Evolutionary conservation across 345 rosid genomes (phyloP).

Genomic region (Aegle marmelos): DNA sequence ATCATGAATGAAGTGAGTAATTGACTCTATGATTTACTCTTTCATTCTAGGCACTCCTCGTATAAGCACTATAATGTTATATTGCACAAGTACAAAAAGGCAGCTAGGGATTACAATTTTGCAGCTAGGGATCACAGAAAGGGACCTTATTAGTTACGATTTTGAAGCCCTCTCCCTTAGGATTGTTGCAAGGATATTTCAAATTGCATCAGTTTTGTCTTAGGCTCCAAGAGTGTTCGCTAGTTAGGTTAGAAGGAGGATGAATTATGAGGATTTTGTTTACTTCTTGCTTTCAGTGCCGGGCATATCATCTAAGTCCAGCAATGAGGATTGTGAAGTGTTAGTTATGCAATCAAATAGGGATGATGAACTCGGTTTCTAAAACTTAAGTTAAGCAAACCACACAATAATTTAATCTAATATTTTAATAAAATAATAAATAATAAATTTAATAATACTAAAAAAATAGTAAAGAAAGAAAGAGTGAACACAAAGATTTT

Average conservation of each 20-base stretch:
- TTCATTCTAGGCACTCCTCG: slow-evolving; percentile 61
- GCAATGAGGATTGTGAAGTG: slow-evolving; percentile 87
- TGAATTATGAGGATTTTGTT: slow-evolving; percentile 92
- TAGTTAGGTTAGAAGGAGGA: slow-evolving; percentile 69
- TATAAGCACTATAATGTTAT: slow-evolving; percentile 87
- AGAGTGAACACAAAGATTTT: too few species aligned
- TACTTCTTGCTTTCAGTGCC: slow-evolving; percentile 87
- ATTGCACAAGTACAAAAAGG: slow-evolving; percentile 84
- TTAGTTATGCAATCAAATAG: too few species aligned
- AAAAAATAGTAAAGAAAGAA: too few species aligned
- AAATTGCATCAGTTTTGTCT: slow-evolving; percentile 34
- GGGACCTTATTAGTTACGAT: slow-evolving; percentile 77
- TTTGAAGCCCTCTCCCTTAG: slow-evolving; percentile 81
- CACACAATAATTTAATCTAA: too few species aligned
- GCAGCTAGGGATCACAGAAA: slow-evolving; percentile 73
- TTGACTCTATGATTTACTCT: slow-evolving; percentile 1
- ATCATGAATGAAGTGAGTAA: not conserved
- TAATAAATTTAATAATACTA: too few species aligned
- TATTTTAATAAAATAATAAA: too few species aligned
- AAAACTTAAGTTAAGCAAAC: too few species aligned
- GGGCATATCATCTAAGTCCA: slow-evolving; percentile 78
- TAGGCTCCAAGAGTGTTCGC: slow-evolving; percentile 71
- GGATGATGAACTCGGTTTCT: too few species aligned
- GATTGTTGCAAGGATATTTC: slow-evolving; percentile 79
- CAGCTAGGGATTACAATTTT: slow-evolving; percentile 81